Conservation (phyloP, 1,284 basidiomycete genomes). For the Pseudozyma hubeiensis region DNA sequence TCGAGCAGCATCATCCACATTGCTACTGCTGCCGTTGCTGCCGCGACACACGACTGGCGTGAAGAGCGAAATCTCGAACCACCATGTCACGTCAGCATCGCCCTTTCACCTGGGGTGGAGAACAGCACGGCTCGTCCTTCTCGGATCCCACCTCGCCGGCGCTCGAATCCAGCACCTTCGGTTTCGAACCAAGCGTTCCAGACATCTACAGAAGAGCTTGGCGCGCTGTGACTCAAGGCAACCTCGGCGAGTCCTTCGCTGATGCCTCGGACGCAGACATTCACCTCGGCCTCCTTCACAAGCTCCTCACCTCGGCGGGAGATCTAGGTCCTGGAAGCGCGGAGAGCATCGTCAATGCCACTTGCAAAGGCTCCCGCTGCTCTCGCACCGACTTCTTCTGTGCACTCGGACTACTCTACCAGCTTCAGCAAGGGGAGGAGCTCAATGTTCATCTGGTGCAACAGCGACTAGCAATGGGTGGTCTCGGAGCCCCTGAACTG, state of each 20-base stretch:
- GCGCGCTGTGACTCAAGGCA: neutral
- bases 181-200: constrained; percentile 39
- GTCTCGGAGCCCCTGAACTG: constrained; percentile 14
- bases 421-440: constrained; percentile 31
- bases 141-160: constrained; percentile 22
- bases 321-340: constrained; percentile 24
- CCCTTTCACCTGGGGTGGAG: constrained; percentile 43
- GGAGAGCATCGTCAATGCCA: constrained; percentile 33
- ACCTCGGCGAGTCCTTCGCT: constrained; percentile 3
- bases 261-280: constrained; percentile 23
- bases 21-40: too few relatives aligned
- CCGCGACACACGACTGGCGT: too few relatives aligned
- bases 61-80: neutral
- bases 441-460: constrained; percentile 18
- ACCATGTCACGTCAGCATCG: constrained; percentile 36
- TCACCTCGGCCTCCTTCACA: constrained; percentile 33
- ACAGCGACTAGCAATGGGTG: constrained; percentile 13
- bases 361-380: constrained; percentile 39
- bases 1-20: too few relatives aligned
- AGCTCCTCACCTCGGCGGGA: constrained; percentile 28
- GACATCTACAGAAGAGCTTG: constrained; percentile 28
- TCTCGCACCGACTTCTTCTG: constrained; percentile 39
- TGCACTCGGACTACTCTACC: constrained; percentile 29
- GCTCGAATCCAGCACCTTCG: constrained; percentile 21
- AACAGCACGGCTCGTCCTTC: constrained; percentile 29